Evolutionary conservation across 495 filamentous ascomycete genomes (phyloP), one percentile per base, ranked within the genome.

Genomic region (Haplographium delicatum): DNA sequence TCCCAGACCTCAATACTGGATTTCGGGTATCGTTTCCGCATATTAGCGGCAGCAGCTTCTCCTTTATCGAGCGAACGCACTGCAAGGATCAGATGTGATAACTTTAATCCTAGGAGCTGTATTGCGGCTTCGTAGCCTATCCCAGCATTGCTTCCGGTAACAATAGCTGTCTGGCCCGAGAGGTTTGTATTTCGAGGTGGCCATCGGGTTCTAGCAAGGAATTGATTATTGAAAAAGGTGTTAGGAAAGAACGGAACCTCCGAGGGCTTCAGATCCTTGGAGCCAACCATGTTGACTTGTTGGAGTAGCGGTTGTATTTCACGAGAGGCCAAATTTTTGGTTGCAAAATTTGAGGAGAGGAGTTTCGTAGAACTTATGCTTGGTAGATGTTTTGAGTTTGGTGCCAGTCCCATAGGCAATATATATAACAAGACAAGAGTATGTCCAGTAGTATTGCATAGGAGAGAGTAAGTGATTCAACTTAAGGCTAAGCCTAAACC

Each of bases 71-170:
- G 42, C 39, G 69, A 75, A 11, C 81, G 78, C 1, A 80, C 78
- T 3, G 69, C 79, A 0, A 84, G 57, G 50, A 83, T 76, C 6
- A 83, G 66, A 45, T 62, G 66, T 0, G 66, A 61, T 4, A 80
- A 68, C 0, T 63, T 62, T 5, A 73, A 65, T 9, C 56, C 53
- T 3, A 79, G 67, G 26, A 82, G 63, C 35, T 79, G 74, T 2
- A 59, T 56, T 3, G 72, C 66, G 25, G 71, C 70, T 54, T 75
- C 70, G 1, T 71, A 57, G n/a, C 79, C 79, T 0, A 83, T 64
- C 2, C 79, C 79, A 4, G 66, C 64, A 57, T 75, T 81, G 41
- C 65, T 51, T 8, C 79, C 79, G 3, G 74, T 81, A 18, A 83
- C 55, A 33, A 83, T 73, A 19, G 70, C 65, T 0, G 66, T 72